phyloP scores from a whole-genome alignment of 768 basidiomycete species.

The Pisolithus sp. region DNA sequence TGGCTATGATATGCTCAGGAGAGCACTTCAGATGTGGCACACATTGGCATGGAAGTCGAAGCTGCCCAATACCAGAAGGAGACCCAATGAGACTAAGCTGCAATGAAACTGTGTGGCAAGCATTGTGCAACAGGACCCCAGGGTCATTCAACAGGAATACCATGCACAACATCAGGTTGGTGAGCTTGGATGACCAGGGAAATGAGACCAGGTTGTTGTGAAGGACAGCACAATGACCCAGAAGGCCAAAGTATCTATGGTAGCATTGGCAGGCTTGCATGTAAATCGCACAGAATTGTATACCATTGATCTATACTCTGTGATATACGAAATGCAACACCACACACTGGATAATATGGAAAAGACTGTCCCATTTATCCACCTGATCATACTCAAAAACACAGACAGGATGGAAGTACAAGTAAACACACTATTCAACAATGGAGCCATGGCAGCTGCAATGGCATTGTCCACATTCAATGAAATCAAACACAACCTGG shows the following conservation, averaged over 20 bases:
- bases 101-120: background rate
- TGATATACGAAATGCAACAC: background rate
- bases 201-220: no score
- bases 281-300: no score
- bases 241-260: no score
- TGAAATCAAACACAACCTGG: background rate
- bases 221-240: no score
- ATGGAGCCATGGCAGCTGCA: background rate
- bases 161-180: background rate
- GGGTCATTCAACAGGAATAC: background rate
- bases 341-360: background rate
- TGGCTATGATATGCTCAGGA: background rate
- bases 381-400: background rate
- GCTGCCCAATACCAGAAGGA: background rate
- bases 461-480: background rate
- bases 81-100: background rate
- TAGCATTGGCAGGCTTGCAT: no score
- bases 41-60: background rate
- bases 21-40: background rate
- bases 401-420: background rate
- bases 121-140: background rate
- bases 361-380: background rate
- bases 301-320: background rate
- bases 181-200: background rate
- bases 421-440: background rate